Evolutionary conservation across 257 asterid species (phyloP).

Genomic region (Primulina tabacum): DNA sequence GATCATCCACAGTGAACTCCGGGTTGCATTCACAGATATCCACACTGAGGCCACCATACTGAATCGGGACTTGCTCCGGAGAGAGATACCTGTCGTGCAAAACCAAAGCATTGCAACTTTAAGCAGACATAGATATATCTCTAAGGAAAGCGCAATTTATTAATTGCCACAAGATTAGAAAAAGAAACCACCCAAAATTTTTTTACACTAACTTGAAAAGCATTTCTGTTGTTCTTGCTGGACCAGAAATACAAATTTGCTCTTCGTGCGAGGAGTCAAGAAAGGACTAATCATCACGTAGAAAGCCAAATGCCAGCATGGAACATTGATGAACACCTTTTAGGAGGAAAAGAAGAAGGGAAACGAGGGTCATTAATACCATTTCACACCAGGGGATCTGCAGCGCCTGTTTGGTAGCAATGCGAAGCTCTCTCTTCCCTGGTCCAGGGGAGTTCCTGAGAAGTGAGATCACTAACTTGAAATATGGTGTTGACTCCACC

Average conservation of each 20-base stretch:
- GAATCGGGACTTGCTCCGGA: slow-evolving; percentile 32
- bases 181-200: no score
- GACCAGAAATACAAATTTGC: slow-evolving; percentile 39
- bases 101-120: neutral
- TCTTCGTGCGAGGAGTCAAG: slow-evolving; percentile 33
- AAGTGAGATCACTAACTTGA: slow-evolving; percentile 18
- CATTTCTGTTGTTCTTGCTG: slow-evolving; percentile 30
- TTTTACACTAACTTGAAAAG: slow-evolving; percentile 31
- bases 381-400: slow-evolving; percentile 27
- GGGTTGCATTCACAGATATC: neutral
- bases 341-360: no score
- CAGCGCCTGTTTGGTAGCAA: slow-evolving; percentile 12
- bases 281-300: slow-evolving; percentile 40
- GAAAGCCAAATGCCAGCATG: slow-evolving; percentile 43
- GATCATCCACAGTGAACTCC: slow-evolving; percentile 28
- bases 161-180: neutral
- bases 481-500: slow-evolving; percentile 9
- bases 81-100: slow-evolving; percentile 24
- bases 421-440: slow-evolving; percentile 10
- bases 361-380: slow-evolving; percentile 24
- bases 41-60: slow-evolving; percentile 33
- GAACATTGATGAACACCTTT: slow-evolving; percentile 1
- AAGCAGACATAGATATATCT: neutral
- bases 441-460: slow-evolving; percentile 23
- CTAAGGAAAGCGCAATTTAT: neutral